Conservation (phyloP, 164 flowering plant genomes). For the Pachysandra terminalis region DNA sequence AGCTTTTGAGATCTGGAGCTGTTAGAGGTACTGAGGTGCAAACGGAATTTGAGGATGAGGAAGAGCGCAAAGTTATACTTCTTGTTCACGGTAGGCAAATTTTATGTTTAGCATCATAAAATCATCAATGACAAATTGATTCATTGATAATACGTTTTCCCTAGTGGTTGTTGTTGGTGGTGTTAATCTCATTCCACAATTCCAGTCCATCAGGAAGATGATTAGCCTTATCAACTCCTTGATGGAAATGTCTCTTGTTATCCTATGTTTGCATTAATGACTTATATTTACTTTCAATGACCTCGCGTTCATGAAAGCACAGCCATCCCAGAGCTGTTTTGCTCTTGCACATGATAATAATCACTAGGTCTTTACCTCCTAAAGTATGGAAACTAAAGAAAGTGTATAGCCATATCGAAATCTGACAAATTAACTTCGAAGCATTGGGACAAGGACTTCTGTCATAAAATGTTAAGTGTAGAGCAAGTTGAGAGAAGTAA, state of each 20-base stretch:
- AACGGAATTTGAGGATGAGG: conserved; percentile 97
- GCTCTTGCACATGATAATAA: not conserved
- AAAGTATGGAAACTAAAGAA: not conserved
- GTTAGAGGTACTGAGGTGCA: conserved; percentile 95
- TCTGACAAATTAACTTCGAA: not conserved
- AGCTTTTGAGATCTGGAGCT: conserved; percentile 95
- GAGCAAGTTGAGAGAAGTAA: no score
- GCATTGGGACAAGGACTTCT: not conserved
- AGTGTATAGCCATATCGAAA: not conserved
- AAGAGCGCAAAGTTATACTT: conserved; percentile 85
- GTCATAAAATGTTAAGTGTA: not conserved
- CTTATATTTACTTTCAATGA: not conserved
- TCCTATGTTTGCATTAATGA: not conserved
- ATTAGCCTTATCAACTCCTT: not conserved
- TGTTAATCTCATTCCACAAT: no score
- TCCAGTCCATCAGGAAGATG: no score
- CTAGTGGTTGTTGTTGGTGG: no score
- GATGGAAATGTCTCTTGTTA: not conserved
- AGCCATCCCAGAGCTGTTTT: not conserved
- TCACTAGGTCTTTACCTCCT: not conserved
- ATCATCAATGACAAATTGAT: no score
- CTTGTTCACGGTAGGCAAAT: conserved; percentile 82
- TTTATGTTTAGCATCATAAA: not conserved
- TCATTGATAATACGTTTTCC: no score
- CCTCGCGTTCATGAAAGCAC: not conserved